Percentiles rank a stretch among this genome's conserved stretches.
phyloP scores from a whole-genome alignment of 1,139 yeast genomes.

The Kodamaea sp. region DNA sequence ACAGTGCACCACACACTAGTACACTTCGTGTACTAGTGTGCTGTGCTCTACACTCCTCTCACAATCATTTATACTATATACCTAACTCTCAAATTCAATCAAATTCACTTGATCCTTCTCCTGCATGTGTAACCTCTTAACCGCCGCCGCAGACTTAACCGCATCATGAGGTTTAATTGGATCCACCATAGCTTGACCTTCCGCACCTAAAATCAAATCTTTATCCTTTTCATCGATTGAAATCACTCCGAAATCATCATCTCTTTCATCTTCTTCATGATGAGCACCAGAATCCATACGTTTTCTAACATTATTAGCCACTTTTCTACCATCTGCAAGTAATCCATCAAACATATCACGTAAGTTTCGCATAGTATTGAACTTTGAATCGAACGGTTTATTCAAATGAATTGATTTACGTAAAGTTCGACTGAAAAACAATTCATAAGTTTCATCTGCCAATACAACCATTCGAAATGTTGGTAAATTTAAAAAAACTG shows the following conservation, averaged over 20 bases:
- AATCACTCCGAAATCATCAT: constrained; percentile 47
- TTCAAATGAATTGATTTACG: constrained; percentile 66
- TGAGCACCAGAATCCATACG: constrained; percentile 73
- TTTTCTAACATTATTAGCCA: constrained; percentile 81
- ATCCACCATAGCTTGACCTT: constrained; percentile 36
- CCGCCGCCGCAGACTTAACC: constrained; percentile 24
- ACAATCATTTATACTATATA: neutral
- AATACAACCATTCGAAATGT: constrained; percentile 92
- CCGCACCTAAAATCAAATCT: constrained; percentile 46
- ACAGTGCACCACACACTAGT: too few species aligned
- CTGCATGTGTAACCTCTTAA: constrained; percentile 43
- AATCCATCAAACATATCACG: constrained; percentile 89
- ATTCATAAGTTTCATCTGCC: constrained; percentile 90
- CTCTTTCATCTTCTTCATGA: constrained; percentile 40
- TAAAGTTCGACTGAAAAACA: constrained; percentile 68
- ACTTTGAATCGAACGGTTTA: constrained; percentile 45
- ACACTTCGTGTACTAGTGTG: too few species aligned
- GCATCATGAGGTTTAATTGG: constrained; percentile 4
- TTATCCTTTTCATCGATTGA: constrained; percentile 46
- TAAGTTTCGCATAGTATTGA: constrained; percentile 56
- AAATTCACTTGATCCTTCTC: constrained; percentile 9
- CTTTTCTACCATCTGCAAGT: constrained; percentile 86
- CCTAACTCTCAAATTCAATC: constrained; percentile 19
- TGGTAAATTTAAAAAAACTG: constrained; percentile 73
- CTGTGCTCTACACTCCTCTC: too few species aligned